Evolutionary conservation across 352 stramenopile genomes (phyloP).

Genomic region (Pythium brachiatum): DNA sequence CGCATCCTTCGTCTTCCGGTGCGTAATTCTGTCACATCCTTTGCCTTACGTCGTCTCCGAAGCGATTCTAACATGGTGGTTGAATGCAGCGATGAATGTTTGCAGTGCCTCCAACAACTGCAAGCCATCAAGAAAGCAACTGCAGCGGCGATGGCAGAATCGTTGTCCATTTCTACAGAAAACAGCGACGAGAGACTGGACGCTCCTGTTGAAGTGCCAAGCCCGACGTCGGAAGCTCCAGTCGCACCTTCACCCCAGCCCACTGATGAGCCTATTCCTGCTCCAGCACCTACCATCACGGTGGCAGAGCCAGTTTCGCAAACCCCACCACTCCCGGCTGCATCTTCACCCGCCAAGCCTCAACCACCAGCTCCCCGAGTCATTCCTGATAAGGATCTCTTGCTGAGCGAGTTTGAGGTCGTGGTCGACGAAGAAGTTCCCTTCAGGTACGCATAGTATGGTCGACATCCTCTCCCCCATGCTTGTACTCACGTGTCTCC

Average conservation of each 20-base stretch:
- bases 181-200: neutral
- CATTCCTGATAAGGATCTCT: conserved; percentile 41
- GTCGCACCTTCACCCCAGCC: conserved; percentile 9
- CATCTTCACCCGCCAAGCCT: neutral
- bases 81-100: conserved; percentile 69
- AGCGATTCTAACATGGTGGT: conserved; percentile 5
- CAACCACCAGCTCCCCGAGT: conserved; percentile 12
- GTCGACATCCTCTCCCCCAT: neutral
- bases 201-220: conserved; percentile 13
- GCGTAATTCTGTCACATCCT: neutral
- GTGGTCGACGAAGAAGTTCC: conserved; percentile 63
- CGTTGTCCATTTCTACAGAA: conserved; percentile 6
- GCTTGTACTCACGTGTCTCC: neutral
- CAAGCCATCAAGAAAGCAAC: conserved; percentile 76
- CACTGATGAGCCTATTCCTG: neutral
- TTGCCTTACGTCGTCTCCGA: no score
- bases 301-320: neutral
- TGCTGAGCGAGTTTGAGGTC: conserved; percentile 73
- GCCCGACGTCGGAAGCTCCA: conserved; percentile 18
- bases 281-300: neutral
- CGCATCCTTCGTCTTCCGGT: conserved; percentile 84
- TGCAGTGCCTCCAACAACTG: conserved; percentile 74
- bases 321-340: neutral
- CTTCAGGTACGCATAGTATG: conserved; percentile 45
- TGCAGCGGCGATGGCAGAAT: conserved; percentile 43